phyloP scores from a whole-genome alignment of 768 basidiomycete genomes.

The Cyclocybe aegerita region DNA sequence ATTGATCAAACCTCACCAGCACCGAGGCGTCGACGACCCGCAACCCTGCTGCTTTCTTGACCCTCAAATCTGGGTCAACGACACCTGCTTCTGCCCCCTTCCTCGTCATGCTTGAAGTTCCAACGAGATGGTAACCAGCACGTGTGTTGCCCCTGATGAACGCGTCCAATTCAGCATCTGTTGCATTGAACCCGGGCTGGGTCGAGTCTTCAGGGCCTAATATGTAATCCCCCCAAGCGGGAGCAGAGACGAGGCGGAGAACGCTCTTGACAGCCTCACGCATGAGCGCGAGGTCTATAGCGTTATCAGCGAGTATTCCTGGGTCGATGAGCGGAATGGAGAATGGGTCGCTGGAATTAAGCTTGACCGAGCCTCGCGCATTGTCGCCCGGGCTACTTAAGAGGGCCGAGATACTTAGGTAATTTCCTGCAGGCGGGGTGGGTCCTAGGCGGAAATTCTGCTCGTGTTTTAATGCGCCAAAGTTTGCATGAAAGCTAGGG shows the following conservation, averaged over 20 bases:
- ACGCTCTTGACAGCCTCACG: not conserved
- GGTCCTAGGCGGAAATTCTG: conserved; percentile 13
- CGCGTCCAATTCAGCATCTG: not conserved
- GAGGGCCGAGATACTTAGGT: conserved; percentile 21
- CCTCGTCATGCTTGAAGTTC: not conserved
- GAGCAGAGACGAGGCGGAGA: not conserved
- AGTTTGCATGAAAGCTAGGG: not conserved
- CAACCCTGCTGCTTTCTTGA: not conserved
- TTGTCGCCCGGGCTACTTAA: conserved; percentile 10
- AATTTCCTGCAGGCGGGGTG: conserved; percentile 20
- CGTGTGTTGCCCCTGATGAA: not conserved
- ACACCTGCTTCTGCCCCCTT: not conserved
- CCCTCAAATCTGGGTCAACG: not conserved
- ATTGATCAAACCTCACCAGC: not conserved
- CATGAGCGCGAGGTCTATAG: not conserved
- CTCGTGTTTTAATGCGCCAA: not conserved
- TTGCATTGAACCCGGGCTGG: not conserved
- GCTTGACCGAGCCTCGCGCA: conserved; percentile 6
- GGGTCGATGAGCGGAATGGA: not conserved
- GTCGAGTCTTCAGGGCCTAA: not conserved
- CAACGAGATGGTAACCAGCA: not conserved
- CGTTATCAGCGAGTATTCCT: not conserved
- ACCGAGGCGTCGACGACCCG: conserved; percentile 1
- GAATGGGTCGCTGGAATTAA: not conserved
- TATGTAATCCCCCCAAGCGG: not conserved